A percentile compares a stretch with the other conserved stretches of the same genome.
Evolutionary conservation across 1,284 basidiomycete genomes (phyloP).

Genomic region (Naganishia sp.): DNA sequence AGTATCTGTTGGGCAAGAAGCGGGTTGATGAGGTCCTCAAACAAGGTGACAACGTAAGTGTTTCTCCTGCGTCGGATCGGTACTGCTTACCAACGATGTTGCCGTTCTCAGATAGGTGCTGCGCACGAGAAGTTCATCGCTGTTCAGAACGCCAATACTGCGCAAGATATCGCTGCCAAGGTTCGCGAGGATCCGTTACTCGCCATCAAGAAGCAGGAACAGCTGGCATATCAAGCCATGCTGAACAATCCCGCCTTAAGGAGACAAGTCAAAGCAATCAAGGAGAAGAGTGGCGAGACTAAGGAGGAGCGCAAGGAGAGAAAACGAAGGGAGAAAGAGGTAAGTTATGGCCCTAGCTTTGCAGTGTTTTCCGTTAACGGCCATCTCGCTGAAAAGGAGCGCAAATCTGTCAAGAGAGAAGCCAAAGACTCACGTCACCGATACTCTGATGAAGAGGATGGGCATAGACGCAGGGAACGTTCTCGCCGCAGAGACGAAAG

Average conservation of each 20-base stretch:
- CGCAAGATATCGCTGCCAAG: slow-evolving; percentile 85
- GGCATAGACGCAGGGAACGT: slow-evolving; percentile 30
- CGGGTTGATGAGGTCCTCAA: slow-evolving; percentile 92
- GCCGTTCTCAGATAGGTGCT: slow-evolving; percentile 66
- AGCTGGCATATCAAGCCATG: slow-evolving; percentile 84
- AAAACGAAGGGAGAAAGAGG: slow-evolving; percentile 62
- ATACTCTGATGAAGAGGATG: slow-evolving; percentile 27
- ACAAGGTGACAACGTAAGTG: slow-evolving; percentile 59
- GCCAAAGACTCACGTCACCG: slow-evolving; percentile 33
- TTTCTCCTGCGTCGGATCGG: slow-evolving; percentile 2
- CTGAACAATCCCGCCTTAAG: slow-evolving; percentile 88
- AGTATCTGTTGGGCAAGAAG: slow-evolving; percentile 97
- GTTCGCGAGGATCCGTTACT: slow-evolving; percentile 93
- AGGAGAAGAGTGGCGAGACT: slow-evolving; percentile 62
- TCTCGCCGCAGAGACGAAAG: slow-evolving; percentile 32
- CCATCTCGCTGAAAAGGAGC: slow-evolving; percentile 38
- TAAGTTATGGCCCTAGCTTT: slow-evolving; percentile 27
- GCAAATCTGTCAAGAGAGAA: slow-evolving; percentile 41
- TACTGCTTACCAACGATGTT: not conserved
- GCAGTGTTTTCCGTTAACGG: not conserved
- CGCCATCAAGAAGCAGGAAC: slow-evolving; percentile 96
- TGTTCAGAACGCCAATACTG: slow-evolving; percentile 87
- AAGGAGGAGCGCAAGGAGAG: slow-evolving; percentile 63
- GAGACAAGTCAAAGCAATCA: slow-evolving; percentile 73
- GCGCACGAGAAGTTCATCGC: slow-evolving; percentile 87